Evolutionary conservation across 2,329 filamentous ascomycete species (phyloP), one percentile per base, ranked within the genome.

Genomic region (Pseudogymnoascus sp.): DNA sequence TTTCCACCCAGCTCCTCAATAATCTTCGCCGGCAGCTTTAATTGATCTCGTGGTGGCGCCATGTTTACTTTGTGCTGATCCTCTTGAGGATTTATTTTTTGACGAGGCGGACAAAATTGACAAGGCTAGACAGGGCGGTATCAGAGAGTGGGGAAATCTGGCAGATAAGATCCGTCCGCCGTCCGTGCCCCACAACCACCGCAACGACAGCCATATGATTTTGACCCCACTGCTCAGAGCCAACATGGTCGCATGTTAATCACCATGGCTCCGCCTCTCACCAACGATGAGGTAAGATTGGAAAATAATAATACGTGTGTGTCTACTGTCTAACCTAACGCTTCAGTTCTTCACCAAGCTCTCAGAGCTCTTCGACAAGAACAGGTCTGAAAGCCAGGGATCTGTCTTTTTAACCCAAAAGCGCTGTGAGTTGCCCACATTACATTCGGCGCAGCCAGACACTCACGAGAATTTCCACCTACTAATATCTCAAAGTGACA

Each of bases 401-500:
- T 85, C 86, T 59, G 79, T 95, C 67, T 87, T 84, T 74, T 78
- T 95, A 63, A 87, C 83, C 60, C 90, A 95, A 72, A 93, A 93
- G 73, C 82, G 89, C 76, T 75, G 88, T 89, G 79, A 65, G 82
- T 59, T 37, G 29, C 39, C 33, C 37, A 33, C 25, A 7, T 33
- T n/a, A 25, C 52, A 60, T 58, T 59, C 48, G 64, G 27, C 59
- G 60, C 58, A 64, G 61, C 64, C 62, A 58, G 60, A 64, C 62
- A 65, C 61, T 48, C 60, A 60, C 55, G 40, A 59, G 63, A 62
- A 48, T 59, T 8, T 15, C n/a, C 8, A 37, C n/a, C 7, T 27
- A 37, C 33, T 59, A 59, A 59, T 61, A 75, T 55, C 40, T 9
- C 36, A n/a, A 37, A 65, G 66, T 66, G 35, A 29, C 60, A n/a